Percentiles rank a stretch among this genome's conserved stretches.
These are phyloP conservation scores for Teunomyces cretensis DNA, from an alignment of 805 yeast species.

Conservation along the genomic window DNA sequence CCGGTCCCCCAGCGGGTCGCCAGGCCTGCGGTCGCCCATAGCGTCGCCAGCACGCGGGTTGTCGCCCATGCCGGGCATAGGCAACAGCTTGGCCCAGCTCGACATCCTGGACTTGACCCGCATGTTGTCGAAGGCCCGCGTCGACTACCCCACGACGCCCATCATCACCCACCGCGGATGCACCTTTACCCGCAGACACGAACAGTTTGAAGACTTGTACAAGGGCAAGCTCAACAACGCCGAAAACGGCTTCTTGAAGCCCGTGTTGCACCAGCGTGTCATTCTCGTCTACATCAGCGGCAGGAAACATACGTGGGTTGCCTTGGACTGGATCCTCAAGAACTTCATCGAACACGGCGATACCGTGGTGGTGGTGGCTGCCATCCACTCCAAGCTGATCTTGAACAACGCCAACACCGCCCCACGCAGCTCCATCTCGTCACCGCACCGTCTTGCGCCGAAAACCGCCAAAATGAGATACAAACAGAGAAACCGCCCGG, in stretches of 20 bases:
- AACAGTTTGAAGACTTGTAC: slow-evolving; percentile 48
- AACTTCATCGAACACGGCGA: slow-evolving; percentile 63
- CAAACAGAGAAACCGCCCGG: slow-evolving; percentile 44
- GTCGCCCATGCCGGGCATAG: slow-evolving; percentile 1
- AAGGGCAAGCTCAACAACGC: slow-evolving; percentile 30
- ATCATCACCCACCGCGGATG: slow-evolving; percentile 41
- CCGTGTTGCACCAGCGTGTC: slow-evolving; percentile 51
- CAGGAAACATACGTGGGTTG: slow-evolving; percentile 78
- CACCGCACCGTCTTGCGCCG: slow-evolving; percentile 18
- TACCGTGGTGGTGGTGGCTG: slow-evolving; percentile 59
- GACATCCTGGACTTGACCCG: slow-evolving; percentile 8
- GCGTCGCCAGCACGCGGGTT: slow-evolving; percentile 6
- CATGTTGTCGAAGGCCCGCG: slow-evolving; percentile 8
- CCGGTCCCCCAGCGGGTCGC: slow-evolving; percentile 7
- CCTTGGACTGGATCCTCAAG: slow-evolving; percentile 67
- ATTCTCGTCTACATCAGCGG: slow-evolving; percentile 68
- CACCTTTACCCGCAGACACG: slow-evolving; percentile 48
- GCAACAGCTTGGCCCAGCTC: slow-evolving; percentile 1
- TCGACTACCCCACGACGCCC: slow-evolving; percentile 40
- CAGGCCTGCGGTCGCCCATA: slow-evolving; percentile 9
- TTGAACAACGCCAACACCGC: background rate
- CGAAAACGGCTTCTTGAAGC: slow-evolving; percentile 13
- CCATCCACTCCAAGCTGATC: slow-evolving; percentile 32
- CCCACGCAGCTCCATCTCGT: slow-evolving; percentile 8
- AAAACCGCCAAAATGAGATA: slow-evolving; percentile 31